Conservation (phyloP, 176 grass and related monocot genomes). For the Paspalum notatum region DNA sequence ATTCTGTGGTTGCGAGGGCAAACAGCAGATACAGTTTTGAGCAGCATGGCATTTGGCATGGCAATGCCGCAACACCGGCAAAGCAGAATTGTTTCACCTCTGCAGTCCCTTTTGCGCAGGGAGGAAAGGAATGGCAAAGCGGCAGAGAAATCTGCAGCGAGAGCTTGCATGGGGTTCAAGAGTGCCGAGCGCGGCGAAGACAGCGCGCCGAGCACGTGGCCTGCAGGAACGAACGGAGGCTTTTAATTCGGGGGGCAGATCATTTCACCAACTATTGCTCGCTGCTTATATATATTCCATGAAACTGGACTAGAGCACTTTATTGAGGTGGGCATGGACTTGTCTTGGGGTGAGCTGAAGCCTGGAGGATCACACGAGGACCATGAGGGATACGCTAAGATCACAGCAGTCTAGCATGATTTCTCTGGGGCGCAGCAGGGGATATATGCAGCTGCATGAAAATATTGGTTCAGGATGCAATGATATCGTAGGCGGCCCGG, state of each 20-base stretch:
- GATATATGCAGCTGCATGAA: background rate
- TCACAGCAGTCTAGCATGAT: background rate
- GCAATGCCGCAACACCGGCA: background rate
- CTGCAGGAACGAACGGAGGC: background rate
- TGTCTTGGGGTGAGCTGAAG: background rate
- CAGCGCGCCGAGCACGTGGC: conserved; percentile 8
- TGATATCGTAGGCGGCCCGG: background rate
- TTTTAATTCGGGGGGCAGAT: conserved; percentile 37
- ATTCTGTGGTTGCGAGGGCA: background rate
- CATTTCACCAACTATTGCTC: conserved; percentile 30
- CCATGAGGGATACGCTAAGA: conserved; percentile 18
- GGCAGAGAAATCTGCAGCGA: background rate
- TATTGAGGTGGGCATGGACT: conserved; percentile 25
- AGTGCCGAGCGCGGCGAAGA: background rate
- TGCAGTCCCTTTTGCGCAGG: background rate
- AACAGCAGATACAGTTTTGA: background rate
- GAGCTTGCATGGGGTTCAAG: conserved; percentile 28
- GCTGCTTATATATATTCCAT: background rate
- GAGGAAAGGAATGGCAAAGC: background rate
- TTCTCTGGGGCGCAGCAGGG: too few relatives aligned
- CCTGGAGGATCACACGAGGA: conserved; percentile 18
- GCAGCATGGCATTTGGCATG: background rate
- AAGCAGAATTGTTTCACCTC: background rate
- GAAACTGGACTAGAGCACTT: background rate
- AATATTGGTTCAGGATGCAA: background rate